These are phyloP conservation scores for Tricholoma sp. DNA, from an alignment of 768 basidiomycete genomes.

Conservation along the genomic window DNA sequence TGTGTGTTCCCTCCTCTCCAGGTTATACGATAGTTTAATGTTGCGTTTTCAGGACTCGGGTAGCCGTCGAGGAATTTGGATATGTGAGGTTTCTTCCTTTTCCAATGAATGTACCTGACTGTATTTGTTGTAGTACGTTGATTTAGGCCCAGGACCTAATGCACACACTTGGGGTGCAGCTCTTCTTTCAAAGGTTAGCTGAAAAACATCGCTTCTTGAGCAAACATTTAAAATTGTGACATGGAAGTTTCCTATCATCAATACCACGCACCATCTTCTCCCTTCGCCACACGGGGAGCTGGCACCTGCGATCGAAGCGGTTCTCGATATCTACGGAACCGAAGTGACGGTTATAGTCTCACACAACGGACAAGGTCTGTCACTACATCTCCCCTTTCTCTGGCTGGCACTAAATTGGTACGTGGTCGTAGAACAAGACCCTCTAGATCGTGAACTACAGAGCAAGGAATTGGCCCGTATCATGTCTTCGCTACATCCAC, in stretches of 20 bases:
- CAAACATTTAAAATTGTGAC: background rate
- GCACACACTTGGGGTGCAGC: slow-evolving; percentile 88
- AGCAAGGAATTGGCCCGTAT: slow-evolving; percentile 76
- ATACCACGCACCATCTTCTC: slow-evolving; percentile 79
- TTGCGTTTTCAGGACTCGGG: slow-evolving; percentile 51
- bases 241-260: slow-evolving; percentile 78
- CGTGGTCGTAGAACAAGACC: slow-evolving; percentile 66
- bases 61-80: slow-evolving; percentile 71
- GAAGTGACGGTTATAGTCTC: slow-evolving; percentile 80
- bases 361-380: slow-evolving; percentile 84
- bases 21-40: background rate
- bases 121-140: slow-evolving; percentile 61
- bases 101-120: background rate
- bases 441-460: slow-evolving; percentile 84
- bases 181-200: slow-evolving; percentile 66
- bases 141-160: slow-evolving; percentile 85
- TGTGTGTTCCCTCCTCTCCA: slow-evolving; percentile 37
- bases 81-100: slow-evolving; percentile 52
- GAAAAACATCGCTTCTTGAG: background rate
- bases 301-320: slow-evolving; percentile 85
- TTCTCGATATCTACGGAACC: slow-evolving; percentile 74
- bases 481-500: slow-evolving; percentile 63
- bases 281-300: slow-evolving; percentile 86
- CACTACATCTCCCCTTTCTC: background rate
- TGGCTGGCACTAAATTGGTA: background rate